Percentiles rank a stretch among this genome's conserved stretches.
These are phyloP conservation scores for Eucalyptus guilfoylei DNA, from an alignment of 345 rosid genomes.

Conservation along the genomic window DNA sequence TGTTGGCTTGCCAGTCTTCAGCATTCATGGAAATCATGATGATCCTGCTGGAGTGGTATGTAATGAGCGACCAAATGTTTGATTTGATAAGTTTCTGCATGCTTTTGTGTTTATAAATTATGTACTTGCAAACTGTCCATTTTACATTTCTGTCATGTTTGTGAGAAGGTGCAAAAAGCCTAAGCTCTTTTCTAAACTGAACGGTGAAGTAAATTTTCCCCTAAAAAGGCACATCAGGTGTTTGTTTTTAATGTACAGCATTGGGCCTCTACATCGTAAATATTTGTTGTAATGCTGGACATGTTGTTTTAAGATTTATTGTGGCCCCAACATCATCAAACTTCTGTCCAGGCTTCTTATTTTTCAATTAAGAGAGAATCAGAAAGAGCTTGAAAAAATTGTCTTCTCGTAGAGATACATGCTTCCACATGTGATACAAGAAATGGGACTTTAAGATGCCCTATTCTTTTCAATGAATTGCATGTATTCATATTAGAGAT, in stretches of 20 bases:
- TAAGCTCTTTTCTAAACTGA: background rate
- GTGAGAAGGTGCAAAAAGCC: background rate
- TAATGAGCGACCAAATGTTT: background rate
- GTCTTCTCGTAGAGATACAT: background rate
- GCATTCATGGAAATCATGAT: slow-evolving; percentile 99
- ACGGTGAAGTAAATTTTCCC: background rate
- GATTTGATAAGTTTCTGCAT: background rate
- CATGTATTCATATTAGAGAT: background rate
- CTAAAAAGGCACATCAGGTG: background rate
- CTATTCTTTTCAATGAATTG: background rate
- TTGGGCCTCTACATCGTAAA: background rate
- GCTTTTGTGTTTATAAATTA: background rate
- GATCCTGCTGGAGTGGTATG: slow-evolving; percentile 99
- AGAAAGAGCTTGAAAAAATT: background rate
- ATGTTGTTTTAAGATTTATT: background rate
- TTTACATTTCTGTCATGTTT: background rate
- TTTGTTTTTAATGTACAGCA: background rate
- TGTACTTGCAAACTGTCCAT: background rate
- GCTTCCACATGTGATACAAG: background rate
- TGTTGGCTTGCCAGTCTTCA: slow-evolving; percentile 94
- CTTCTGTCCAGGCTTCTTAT: background rate
- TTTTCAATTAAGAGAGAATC: background rate
- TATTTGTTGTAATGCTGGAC: background rate
- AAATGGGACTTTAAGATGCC: background rate
- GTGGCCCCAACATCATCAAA: background rate